These are phyloP conservation scores for Cladophialophora exuberans DNA, from an alignment of 2,329 filamentous ascomycete species.

Conservation along the genomic window DNA sequence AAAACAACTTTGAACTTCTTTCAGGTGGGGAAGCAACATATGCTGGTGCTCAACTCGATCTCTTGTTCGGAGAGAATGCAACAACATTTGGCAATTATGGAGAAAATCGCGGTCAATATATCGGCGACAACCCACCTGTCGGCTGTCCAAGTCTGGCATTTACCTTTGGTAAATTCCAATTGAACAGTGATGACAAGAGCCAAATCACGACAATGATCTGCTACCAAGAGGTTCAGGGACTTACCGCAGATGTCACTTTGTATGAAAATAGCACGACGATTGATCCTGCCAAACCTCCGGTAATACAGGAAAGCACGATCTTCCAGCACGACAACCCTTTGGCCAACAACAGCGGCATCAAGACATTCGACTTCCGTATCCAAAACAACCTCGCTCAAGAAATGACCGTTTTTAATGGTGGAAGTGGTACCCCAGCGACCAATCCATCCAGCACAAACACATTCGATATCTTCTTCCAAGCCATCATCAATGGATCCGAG, in stretches of 20 bases:
- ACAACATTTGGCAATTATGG: constrained; percentile 29
- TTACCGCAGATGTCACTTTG: constrained; percentile 30
- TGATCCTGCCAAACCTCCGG: constrained; percentile 22
- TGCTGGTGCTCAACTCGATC: constrained; percentile 31
- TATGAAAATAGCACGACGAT: constrained; percentile 27
- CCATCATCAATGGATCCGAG: constrained; percentile 28
- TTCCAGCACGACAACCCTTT: constrained; percentile 25
- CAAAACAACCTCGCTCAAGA: constrained; percentile 32
- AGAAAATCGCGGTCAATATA: constrained; percentile 29
- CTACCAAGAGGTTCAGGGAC: constrained; percentile 30
- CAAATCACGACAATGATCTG: constrained; percentile 32
- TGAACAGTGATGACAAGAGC: constrained; percentile 20
- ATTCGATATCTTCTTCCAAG: constrained; percentile 31
- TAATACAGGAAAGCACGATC: constrained; percentile 16
- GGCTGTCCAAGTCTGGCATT: constrained; percentile 34
- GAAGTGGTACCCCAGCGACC: constrained; percentile 14
- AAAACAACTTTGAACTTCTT: constrained; percentile 28
- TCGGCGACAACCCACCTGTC: constrained; percentile 31
- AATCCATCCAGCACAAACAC: constrained; percentile 16
- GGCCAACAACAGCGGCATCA: constrained; percentile 19
- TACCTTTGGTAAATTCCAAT: constrained; percentile 30
- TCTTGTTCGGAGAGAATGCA: constrained; percentile 30
- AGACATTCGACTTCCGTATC: constrained; percentile 33
- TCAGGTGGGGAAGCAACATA: constrained; percentile 21
- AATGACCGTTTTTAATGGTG: constrained; percentile 28